phyloP scores from a whole-genome alignment of 257 asterid species.

The Solanum corneliomulleri region DNA sequence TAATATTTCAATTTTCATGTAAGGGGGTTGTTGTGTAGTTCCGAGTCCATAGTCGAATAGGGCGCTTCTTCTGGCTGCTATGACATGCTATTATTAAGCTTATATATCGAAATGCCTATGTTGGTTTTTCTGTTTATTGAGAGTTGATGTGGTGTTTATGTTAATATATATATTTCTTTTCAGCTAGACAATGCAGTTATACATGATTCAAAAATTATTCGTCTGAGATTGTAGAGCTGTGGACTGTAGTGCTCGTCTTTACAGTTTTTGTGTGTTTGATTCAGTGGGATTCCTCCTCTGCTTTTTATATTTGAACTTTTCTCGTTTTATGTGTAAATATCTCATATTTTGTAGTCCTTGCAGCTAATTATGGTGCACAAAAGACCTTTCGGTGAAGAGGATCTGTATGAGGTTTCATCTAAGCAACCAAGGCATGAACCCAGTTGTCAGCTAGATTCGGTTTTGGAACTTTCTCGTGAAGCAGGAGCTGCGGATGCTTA shows the following conservation, averaged over 20 bases:
- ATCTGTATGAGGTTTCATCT: slow-evolving; percentile 41
- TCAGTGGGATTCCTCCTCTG: not conserved
- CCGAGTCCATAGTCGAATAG: not conserved
- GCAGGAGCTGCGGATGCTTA: slow-evolving; percentile 3
- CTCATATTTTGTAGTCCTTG: not conserved
- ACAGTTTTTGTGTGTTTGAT: not conserved
- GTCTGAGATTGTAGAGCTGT: not conserved
- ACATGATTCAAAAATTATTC: not conserved
- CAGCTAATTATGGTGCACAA: slow-evolving; percentile 46
- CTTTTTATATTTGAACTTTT: not conserved
- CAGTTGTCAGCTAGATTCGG: slow-evolving; percentile 6
- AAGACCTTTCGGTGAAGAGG: slow-evolving; percentile 45
- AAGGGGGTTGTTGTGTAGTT: not conserved
- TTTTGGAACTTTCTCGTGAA: slow-evolving; percentile 15
- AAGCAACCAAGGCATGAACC: slow-evolving; percentile 46
- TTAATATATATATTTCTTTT: not conserved
- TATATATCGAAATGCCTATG: not conserved
- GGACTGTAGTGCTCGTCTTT: not conserved
- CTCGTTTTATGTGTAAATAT: not conserved
- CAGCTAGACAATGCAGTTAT: not conserved
- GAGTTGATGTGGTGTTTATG: not conserved
- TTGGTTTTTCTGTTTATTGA: not conserved
- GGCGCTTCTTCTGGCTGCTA: not conserved
- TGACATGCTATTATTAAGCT: not conserved
- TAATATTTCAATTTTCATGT: not conserved